These are phyloP conservation scores for Hericium erinaceus DNA, from an alignment of 768 basidiomycete genomes.

Conservation along the genomic window DNA sequence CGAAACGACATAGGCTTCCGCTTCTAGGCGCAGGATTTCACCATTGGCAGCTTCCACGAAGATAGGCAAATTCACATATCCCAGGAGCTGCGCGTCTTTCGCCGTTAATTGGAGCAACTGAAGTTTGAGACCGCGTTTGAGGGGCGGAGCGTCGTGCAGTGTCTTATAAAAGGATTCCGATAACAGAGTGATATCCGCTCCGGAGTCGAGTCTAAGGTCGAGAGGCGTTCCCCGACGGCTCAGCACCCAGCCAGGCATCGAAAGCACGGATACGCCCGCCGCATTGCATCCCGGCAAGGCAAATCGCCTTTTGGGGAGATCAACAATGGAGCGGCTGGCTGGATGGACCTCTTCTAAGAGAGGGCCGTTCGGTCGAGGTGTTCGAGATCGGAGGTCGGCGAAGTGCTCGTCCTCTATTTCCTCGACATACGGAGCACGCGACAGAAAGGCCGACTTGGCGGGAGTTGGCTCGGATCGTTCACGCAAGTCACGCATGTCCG, in stretches of 20 bases:
- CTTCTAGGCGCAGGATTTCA: slow-evolving; percentile 17
- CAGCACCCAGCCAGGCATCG: not conserved
- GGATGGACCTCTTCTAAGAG: not conserved
- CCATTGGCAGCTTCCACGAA: slow-evolving; percentile 18
- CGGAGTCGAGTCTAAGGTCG: not conserved
- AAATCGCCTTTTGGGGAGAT: not conserved
- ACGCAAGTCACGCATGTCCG: not conserved
- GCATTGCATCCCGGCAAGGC: too few relatives aligned
- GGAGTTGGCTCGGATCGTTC: not conserved
- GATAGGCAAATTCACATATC: slow-evolving; percentile 18
- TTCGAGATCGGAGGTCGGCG: not conserved
- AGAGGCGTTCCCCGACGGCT: not conserved
- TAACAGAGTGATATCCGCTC: not conserved
- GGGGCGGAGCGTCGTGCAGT: not conserved
- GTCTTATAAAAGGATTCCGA: not conserved
- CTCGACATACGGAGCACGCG: not conserved
- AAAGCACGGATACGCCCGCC: not conserved
- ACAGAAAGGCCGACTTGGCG: too few relatives aligned
- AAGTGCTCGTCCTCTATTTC: not conserved
- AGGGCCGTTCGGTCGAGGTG: not conserved
- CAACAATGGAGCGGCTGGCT: not conserved
- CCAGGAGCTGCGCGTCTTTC: not conserved
- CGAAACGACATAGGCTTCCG: slow-evolving; percentile 6
- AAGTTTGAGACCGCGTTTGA: not conserved
- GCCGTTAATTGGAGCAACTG: not conserved